Base-by-base conservation (phyloP, 2,329 filamentous ascomycete genomes). In the Cordyceps sp. region DNA sequence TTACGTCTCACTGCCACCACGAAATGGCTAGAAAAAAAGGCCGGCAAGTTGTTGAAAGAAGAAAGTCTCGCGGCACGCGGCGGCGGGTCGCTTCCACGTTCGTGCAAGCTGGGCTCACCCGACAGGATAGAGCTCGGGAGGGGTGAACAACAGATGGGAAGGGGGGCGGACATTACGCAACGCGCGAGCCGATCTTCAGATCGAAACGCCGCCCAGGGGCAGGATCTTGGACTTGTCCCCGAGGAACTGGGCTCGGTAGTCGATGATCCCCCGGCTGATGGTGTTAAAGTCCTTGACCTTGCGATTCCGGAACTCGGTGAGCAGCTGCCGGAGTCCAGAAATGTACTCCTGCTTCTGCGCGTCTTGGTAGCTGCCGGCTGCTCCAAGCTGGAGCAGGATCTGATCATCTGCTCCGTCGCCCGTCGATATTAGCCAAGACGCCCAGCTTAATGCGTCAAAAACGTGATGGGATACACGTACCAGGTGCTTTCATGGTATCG, bases 381-480 rank as follows among this genome's bases (percentile, higher is more conserved):
- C 73, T 28, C 78, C 78, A 33, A 85, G 67, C 42, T 80, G 73
- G 35, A 80, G 64, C 40, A 85, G 69, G 40, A 84, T 74, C 48
- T 75, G 70, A 51, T 78, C 73, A 60, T 83, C 79, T 85, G 55
- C 39, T 42, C 43, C 44, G 44, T 37, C 35, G 40, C 43, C 44
- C 48, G 64, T 70, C 61, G 69, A 64, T 59, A 52, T 57, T 54
- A 54, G 53, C 57, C n/a, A n/a, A n/a, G n/a, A n/a, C n/a, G n/a
- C n/a, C n/a, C n/a, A 16, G 15, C 13, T 8, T n/a, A 22, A n/a
- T 14, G 4, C 19, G n/a, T 5, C 2, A n/a, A 7, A 10, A 8
- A 15, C 18, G 4, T 10, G 25, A 9, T 23, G 16, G 38, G 30
- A 31, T 24, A 37, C 27, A 55, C 55, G 42, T 51, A 58, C 55